Evolutionary conservation across 2,329 filamentous ascomycete genomes (phyloP).

Genomic region (Seiridium unicorne): DNA sequence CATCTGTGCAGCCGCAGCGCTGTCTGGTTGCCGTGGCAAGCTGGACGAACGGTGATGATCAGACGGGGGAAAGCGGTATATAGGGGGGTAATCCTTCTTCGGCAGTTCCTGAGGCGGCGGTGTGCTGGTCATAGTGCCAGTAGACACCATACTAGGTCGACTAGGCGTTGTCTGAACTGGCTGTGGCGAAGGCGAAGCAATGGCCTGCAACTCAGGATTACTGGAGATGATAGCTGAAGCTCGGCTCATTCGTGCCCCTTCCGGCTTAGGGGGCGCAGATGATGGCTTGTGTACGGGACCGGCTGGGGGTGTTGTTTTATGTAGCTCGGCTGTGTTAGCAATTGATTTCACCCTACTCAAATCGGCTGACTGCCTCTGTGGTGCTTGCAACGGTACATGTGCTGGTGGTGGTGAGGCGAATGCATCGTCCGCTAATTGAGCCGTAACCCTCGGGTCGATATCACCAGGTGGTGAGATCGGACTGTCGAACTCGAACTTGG

Average conservation of each 20-base stretch:
- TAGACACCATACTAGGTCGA: slow-evolving; percentile 47
- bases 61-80: slow-evolving; percentile 40
- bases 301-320: slow-evolving; percentile 29
- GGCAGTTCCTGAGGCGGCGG: slow-evolving; percentile 45
- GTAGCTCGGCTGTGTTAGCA: slow-evolving; percentile 16
- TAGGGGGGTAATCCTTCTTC: slow-evolving; percentile 33
- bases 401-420: slow-evolving; percentile 55
- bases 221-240: slow-evolving; percentile 64
- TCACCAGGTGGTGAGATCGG: slow-evolving; percentile 49
- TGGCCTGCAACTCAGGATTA: slow-evolving; percentile 60
- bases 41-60: slow-evolving; percentile 39
- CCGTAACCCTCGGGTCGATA: slow-evolving; percentile 66
- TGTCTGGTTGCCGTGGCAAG: slow-evolving; percentile 32
- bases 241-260: slow-evolving; percentile 47
- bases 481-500: slow-evolving; percentile 80
- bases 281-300: slow-evolving; percentile 29
- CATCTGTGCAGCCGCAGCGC: slow-evolving; percentile 17
- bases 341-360: slow-evolving; percentile 27
- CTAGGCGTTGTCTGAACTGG: slow-evolving; percentile 25
- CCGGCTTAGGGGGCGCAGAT: slow-evolving; percentile 39
- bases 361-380: slow-evolving; percentile 29
- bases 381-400: slow-evolving; percentile 22
- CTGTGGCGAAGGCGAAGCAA: slow-evolving; percentile 44
- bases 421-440: slow-evolving; percentile 80
- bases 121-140: slow-evolving; percentile 77